Evolutionary conservation across 768 basidiomycete species (phyloP), one percentile per base, ranked within the genome.

Genomic region (Lyophyllum atratum): DNA sequence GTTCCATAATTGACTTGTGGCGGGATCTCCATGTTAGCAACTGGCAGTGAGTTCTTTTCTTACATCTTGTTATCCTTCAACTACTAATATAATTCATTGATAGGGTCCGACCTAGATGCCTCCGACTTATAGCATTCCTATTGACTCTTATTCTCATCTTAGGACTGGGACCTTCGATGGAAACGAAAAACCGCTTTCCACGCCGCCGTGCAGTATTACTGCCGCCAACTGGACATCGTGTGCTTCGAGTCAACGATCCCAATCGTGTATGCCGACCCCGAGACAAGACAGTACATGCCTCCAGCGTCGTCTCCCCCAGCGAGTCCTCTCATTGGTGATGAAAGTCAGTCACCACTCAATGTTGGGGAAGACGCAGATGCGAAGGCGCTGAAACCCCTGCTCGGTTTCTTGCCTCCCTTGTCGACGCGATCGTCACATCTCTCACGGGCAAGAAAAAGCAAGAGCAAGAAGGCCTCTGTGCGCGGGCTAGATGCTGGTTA

Each of bases 151-250:
- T 28, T 14, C 43, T n/a, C 19, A 24, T 21, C 14, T n/a, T 22
- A 66, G 75, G 82, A 72, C 68, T 92, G 89, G 89, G 81, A 82
- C 24, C 71, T 86, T 25, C 81, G 80, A 19, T 76, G 74, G 59
- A 70, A 79, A 11, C 82, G 89, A 46, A 85, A 81, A 66, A 92
- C 90, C 0, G 87, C 90, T 2, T 93, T 93, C 76, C 84, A 90
- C 65, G 88, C 88, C 9, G 90, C 91, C 1, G 85, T 85, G 21
- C 84, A 90, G 62, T 80, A 85, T 63, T 92, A 86, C 68, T 88
- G 82, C 64, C 81, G 77, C 52, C 82, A 89, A 65, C 80, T 92
- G 9, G 86, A 82, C 31, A 90, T 92, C 63, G 74, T 74, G 21
- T 84, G 81, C 60, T 77, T 76, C 70, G 79, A 83, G 63, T 79